phyloP scores from a whole-genome alignment of 306 rosid genomes.

The Vigna trinervia region DNA sequence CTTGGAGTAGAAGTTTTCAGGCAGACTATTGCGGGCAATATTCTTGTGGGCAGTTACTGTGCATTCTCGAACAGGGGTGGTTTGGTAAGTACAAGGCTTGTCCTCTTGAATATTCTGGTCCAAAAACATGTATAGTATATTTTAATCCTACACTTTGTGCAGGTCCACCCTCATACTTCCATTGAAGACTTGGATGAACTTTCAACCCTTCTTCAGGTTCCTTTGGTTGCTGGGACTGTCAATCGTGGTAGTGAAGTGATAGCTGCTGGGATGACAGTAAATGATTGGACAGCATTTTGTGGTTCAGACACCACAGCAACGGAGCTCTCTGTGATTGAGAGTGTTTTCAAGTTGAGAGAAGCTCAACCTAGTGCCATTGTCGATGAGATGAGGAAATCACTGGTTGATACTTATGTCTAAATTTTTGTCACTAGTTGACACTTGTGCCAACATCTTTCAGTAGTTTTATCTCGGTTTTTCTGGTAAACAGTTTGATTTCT shows the following conservation, averaged over 20 bases:
- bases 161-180: conserved; percentile 94
- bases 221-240: conserved; percentile 78
- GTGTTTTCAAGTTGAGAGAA: conserved; percentile 81
- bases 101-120: conserved; percentile 6
- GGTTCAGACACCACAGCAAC: conserved; percentile 94
- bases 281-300: conserved; percentile 93
- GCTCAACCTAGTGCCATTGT: conserved; percentile 71
- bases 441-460: conserved; percentile 16
- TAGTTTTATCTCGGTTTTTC: conserved; percentile 3
- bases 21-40: conserved; percentile 80
- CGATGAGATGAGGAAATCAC: conserved; percentile 85
- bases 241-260: conserved; percentile 85
- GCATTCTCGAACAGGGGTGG: conserved; percentile 85
- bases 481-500: not conserved
- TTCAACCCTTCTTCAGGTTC: conserved; percentile 90
- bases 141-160: conserved; percentile 28
- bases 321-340: conserved; percentile 83
- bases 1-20: conserved; percentile 94
- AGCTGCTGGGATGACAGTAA: conserved; percentile 78
- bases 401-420: conserved; percentile 73
- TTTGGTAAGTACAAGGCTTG: conserved; percentile 59
- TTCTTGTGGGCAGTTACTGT: conserved; percentile 85
- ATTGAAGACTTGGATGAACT: conserved; percentile 85
- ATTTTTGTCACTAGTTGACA: conserved; percentile 53
- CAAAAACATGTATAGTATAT: not conserved